A percentile compares a stretch with the other conserved stretches of the same genome.
phyloP scores from a whole-genome alignment of 2,329 filamentous ascomycete genomes.

The Botrytis fabae region DNA sequence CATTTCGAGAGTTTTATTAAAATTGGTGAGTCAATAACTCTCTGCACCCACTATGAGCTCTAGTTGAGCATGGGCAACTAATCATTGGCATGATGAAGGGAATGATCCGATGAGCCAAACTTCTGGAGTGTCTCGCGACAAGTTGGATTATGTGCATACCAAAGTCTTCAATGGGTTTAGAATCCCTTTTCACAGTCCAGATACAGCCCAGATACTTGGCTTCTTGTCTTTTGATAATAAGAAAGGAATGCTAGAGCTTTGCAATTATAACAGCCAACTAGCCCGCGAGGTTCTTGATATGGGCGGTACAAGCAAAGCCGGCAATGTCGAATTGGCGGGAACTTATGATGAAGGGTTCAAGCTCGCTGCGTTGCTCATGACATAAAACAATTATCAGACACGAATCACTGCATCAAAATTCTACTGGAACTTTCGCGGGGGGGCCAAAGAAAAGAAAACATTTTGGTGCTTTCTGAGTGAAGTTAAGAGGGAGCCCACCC shows the following conservation, averaged over 20 bases:
- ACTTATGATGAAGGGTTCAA: conserved; percentile 39
- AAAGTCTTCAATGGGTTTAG: neutral
- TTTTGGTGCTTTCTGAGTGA: conserved; percentile 26
- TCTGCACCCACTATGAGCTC: neutral
- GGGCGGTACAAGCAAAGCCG: conserved; percentile 27
- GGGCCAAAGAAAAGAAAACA: conserved; percentile 10
- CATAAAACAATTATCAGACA: conserved; percentile 30
- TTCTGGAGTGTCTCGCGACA: neutral
- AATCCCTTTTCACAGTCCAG: neutral
- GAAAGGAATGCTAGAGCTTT: conserved; percentile 1
- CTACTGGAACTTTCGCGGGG: conserved; percentile 34
- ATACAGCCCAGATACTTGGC: neutral
- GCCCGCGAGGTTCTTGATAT: conserved; percentile 24
- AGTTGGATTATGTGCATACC: neutral
- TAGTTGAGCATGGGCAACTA: neutral
- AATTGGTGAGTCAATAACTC: neutral
- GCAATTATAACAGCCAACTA: conserved; percentile 23
- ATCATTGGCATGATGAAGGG: neutral
- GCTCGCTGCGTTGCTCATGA: conserved; percentile 36
- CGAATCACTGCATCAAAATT: conserved; percentile 22
- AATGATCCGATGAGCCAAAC: neutral
- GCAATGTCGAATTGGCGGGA: conserved; percentile 29
- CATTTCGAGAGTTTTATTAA: neutral
- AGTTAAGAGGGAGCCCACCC: neutral
- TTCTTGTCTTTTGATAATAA: neutral